A percentile compares a stretch with the other conserved stretches of the same genome.
Evolutionary conservation across 139 green algal genomes (phyloP).

Genomic region (Auxenochlorella pyrenoidosa): DNA sequence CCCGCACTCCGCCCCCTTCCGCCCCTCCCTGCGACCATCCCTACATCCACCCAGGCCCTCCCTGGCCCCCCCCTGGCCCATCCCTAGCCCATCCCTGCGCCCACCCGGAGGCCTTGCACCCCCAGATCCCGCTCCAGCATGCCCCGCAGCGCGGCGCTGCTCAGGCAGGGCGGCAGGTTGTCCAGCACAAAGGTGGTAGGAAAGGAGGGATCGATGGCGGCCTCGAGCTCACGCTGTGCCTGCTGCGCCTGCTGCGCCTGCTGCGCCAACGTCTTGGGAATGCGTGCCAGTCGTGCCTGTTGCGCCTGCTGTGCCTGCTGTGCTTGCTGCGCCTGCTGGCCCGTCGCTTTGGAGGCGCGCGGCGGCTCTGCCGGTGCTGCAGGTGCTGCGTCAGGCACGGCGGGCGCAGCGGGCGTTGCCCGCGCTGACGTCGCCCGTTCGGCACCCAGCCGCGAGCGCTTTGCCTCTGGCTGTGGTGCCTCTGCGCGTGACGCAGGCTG

Average conservation of each 20-base stretch:
- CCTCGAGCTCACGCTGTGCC: background rate
- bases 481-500: background rate
- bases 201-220: background rate
- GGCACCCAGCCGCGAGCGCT: background rate
- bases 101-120: background rate
- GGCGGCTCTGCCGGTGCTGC: background rate
- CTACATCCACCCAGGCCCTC: too few species aligned
- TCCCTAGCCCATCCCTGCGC: too few species aligned
- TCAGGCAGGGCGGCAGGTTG: slow-evolving; percentile 22
- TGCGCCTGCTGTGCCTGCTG: background rate
- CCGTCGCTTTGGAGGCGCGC: background rate
- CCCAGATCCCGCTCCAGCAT: background rate
- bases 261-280: background rate
- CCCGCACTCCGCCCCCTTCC: too few species aligned
- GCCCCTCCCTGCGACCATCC: too few species aligned
- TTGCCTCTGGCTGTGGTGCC: background rate
- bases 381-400: background rate
- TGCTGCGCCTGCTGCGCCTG: background rate
- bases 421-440: background rate
- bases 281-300: background rate
- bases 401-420: background rate
- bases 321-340: too few species aligned
- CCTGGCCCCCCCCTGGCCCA: too few species aligned
- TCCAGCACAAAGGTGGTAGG: slow-evolving; percentile 10
- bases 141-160: background rate